These are phyloP conservation scores for Takashimella tepidaria DNA, from an alignment of 1,284 basidiomycete species.

Conservation along the genomic window DNA sequence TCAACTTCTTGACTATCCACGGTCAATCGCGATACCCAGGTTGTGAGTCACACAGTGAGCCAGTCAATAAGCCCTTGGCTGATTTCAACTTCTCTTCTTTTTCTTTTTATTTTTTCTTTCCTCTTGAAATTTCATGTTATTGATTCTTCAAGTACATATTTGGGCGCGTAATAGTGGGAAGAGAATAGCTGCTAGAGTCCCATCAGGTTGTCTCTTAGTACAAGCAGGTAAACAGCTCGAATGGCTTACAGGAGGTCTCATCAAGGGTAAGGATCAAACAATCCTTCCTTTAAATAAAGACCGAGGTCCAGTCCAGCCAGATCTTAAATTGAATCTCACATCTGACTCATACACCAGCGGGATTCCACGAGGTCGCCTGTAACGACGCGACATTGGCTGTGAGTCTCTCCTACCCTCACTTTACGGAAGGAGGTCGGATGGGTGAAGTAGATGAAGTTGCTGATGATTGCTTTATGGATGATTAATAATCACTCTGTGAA, in stretches of 20 bases:
- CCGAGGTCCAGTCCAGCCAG: no score
- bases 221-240: slow-evolving; percentile 91
- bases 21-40: slow-evolving; percentile 61
- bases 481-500: no score
- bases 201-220: slow-evolving; percentile 56
- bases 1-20: slow-evolving; percentile 67
- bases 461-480: no score
- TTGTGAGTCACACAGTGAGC: no score
- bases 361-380: slow-evolving; percentile 85
- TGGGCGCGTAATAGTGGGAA: slow-evolving; percentile 89
- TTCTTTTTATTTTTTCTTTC: no score
- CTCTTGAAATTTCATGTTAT: no score
- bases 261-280: slow-evolving; percentile 66
- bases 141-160: slow-evolving; percentile 54
- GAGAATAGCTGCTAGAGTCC: slow-evolving; percentile 75
- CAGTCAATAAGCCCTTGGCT: no score
- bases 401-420: slow-evolving; percentile 14
- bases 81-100: no score
- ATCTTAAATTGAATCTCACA: no score
- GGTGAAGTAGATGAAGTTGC: no score
- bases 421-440: no score
- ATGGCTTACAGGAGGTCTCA: slow-evolving; percentile 75
- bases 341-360: slow-evolving; percentile 49
- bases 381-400: slow-evolving; percentile 71
- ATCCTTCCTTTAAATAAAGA: no score